These are phyloP conservation scores for Fusarium liriodendri DNA, from an alignment of 2,329 filamentous ascomycete genomes.

Conservation along the genomic window DNA sequence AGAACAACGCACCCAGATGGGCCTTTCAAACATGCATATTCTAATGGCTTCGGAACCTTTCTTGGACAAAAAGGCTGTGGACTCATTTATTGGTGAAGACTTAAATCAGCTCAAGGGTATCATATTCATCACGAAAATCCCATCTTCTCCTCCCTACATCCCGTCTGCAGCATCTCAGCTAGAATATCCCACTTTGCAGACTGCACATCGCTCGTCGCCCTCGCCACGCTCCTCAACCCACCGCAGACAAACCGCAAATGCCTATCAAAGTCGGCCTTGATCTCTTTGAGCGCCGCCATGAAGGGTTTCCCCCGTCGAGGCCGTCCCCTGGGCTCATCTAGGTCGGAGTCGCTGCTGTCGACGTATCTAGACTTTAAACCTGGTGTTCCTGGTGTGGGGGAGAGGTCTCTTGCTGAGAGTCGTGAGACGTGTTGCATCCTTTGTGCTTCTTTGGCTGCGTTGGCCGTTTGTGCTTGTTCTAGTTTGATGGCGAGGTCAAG, in stretches of 20 bases:
- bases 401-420: constrained; percentile 32
- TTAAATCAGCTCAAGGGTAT: constrained; percentile 35
- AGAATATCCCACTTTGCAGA: constrained; percentile 80
- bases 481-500: constrained; percentile 81
- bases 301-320: constrained; percentile 55
- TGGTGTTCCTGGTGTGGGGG: constrained; percentile 30
- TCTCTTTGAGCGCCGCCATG: constrained; percentile 62
- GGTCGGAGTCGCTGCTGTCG: constrained; percentile 41
- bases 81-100: background rate
- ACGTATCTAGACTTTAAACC: constrained; percentile 42
- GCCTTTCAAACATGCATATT: background rate
- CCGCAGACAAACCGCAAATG: constrained; percentile 77
- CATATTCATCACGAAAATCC: constrained; percentile 35
- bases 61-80: background rate
- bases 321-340: constrained; percentile 41
- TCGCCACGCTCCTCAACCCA: constrained; percentile 79
- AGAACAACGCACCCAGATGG: background rate
- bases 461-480: constrained; percentile 65
- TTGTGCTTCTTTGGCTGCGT: constrained; percentile 50
- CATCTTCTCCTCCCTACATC: constrained; percentile 39
- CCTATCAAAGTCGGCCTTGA: constrained; percentile 72
- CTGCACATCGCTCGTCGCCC: constrained; percentile 73
- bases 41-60: background rate
- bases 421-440: constrained; percentile 50
- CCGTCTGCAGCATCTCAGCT: constrained; percentile 80